Base-by-base conservation (phyloP, 805 yeast species). In the Millerago galiae region DNA sequence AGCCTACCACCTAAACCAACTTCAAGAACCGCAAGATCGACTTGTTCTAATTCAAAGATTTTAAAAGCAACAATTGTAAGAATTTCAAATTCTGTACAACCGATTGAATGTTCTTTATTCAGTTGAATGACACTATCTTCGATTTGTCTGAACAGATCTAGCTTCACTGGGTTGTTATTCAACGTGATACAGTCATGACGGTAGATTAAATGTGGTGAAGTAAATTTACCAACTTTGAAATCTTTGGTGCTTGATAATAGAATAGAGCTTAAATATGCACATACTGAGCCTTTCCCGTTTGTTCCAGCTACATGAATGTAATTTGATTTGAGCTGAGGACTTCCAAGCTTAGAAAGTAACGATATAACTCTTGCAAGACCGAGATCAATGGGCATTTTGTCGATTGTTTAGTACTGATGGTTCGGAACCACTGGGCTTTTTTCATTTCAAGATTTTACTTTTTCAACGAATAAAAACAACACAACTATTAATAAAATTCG, bases 271-370 rank as follows among this genome's bases (percentile, higher is more conserved):
- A 93, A 45, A 58, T 89, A 90, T 0, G 96, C 81, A 45, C 95
- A 79, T 0, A 90, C 85, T 0, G 97, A 89, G 0, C 99, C 99
- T 57, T 91, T 91, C 0, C 99, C 99, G 58, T 91, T 91, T 8
- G 99, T 91, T 0, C 99, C 99, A 0, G 96, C 96, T 4, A 93
- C 74, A 57, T 93, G 99, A n/a, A 93, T 67, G 1, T 88, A 79
- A 47, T 76, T 75, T 55, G 78, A 77, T 5, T 65, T 52, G 13
- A 60, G 52, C 32, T 87, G 93, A 0, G 96, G 97, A 52, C 79
- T 75, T 0, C 87, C 88, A 16, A 89, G 64, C 17, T 59, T 54
- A 5, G 50, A 38, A 11, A 82, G 65, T 3, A 83, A 68, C 32
- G 56, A 53, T 1, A 61, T 27, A 0, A 83, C 67, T 40, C 89